These are phyloP conservation scores for Phanerochaete sordida DNA, from an alignment of 768 basidiomycete species.

Conservation along the genomic window DNA sequence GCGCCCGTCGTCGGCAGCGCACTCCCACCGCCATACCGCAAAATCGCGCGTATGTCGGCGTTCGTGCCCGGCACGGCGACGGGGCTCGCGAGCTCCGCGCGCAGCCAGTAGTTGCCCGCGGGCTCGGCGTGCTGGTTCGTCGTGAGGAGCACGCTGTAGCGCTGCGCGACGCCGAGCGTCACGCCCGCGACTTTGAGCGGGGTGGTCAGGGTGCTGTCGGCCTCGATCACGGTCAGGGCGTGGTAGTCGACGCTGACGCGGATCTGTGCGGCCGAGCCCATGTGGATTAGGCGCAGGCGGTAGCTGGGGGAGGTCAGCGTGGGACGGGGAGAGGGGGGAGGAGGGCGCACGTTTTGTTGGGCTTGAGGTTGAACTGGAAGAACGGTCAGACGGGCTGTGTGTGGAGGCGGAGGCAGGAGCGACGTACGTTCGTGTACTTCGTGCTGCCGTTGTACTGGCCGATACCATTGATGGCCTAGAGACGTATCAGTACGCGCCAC, in stretches of 20 bases:
- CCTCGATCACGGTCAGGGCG: conserved; percentile 43
- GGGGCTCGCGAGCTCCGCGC: conserved; percentile 25
- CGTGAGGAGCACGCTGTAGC: conserved; percentile 43
- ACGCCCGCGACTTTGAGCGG: conserved; percentile 38
- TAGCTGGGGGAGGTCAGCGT: conserved; percentile 19
- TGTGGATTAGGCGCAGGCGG: conserved; percentile 46
- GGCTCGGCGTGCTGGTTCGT: conserved; percentile 39
- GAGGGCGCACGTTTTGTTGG: conserved; percentile 22
- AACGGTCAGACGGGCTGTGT: too few relatives aligned
- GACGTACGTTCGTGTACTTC: conserved; percentile 24
- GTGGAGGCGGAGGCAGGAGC: conserved; percentile 17
- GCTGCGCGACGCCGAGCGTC: conserved; percentile 42
- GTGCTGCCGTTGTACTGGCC: conserved; percentile 32
- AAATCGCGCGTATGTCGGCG: not conserved
- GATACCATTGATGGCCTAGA: conserved; percentile 29
- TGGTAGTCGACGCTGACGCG: conserved; percentile 45
- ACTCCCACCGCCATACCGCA: not conserved
- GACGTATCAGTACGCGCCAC: not conserved
- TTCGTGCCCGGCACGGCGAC: conserved; percentile 24
- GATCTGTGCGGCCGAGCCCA: conserved; percentile 43
- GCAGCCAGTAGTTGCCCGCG: conserved; percentile 36
- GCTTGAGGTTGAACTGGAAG: conserved; percentile 31
- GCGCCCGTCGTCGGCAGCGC: conserved; percentile 1
- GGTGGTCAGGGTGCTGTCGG: conserved; percentile 41
- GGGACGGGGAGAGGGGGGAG: not conserved